These are phyloP conservation scores for Scheffersomyces coipomensis DNA, from an alignment of 805 yeast genomes.

Conservation along the genomic window DNA sequence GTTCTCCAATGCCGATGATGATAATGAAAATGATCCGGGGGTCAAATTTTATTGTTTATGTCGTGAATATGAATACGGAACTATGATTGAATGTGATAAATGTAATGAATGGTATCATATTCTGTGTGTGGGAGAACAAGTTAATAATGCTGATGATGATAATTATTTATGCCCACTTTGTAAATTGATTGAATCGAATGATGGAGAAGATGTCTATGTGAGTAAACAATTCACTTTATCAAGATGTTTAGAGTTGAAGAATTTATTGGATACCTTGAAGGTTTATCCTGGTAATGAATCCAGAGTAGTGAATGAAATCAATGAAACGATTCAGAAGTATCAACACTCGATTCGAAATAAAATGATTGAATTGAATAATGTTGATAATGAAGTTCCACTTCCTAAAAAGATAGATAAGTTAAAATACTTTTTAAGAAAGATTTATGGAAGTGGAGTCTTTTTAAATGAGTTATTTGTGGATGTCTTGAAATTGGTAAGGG, in stretches of 20 bases:
- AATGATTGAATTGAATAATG: conserved; percentile 12
- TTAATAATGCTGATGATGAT: conserved; percentile 15
- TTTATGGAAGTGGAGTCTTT: conserved; percentile 29
- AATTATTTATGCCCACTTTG: conserved; percentile 31
- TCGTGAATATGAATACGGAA: conserved; percentile 55
- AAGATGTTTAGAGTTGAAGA: conserved; percentile 7
- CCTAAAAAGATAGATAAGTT: conserved; percentile 19
- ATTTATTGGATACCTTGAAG: conserved; percentile 11
- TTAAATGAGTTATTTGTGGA: conserved; percentile 19
- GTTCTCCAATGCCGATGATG: conserved; percentile 7
- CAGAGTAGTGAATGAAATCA: conserved; percentile 15
- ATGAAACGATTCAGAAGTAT: conserved; percentile 7
- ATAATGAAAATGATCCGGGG: conserved; percentile 8
- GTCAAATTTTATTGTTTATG: conserved; percentile 55
- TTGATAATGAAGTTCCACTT: conserved; percentile 2
- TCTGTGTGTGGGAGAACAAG: conserved; percentile 44
- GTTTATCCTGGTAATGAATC: conserved; percentile 21
- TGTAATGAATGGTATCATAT: conserved; percentile 76
- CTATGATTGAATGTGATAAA: conserved; percentile 68
- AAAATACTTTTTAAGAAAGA: conserved; percentile 23
- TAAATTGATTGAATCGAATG: conserved; percentile 18
- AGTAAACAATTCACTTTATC: conserved; percentile 11
- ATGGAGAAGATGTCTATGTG: conserved; percentile 12
- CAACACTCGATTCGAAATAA: conserved; percentile 4
- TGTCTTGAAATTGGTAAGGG: conserved; percentile 14